Conservation (phyloP, 2,329 filamentous ascomycete genomes). For the Diplodia corticola region DNA sequence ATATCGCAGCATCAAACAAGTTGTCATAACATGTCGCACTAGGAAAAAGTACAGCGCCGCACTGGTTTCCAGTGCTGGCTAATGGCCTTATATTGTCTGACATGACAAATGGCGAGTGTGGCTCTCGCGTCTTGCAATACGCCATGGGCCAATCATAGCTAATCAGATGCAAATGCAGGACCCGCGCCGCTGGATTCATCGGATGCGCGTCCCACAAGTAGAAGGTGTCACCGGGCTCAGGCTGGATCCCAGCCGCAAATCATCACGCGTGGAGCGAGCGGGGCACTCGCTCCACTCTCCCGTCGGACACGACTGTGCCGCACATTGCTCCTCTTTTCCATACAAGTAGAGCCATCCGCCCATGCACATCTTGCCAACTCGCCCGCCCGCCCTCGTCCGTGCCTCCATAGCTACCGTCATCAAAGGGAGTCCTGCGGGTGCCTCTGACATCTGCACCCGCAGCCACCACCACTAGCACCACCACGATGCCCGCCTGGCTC, state of each 20-base stretch:
- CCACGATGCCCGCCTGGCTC: background rate
- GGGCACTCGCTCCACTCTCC: background rate
- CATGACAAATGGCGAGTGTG: no score
- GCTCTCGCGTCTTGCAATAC: background rate
- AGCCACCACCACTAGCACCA: constrained; percentile 16
- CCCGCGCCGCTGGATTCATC: background rate
- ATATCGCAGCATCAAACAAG: no score
- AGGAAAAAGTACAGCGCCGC: no score
- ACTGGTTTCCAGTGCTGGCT: no score
- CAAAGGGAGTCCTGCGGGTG: no score
- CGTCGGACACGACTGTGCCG: background rate
- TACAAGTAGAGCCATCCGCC: no score
- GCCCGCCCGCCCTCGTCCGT: no score
- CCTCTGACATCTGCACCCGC: background rate
- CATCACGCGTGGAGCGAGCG: background rate
- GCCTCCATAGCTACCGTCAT: no score
- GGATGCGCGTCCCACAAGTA: background rate
- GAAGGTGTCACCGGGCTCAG: background rate
- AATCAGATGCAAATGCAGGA: background rate
- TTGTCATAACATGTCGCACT: no score
- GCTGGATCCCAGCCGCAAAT: background rate
- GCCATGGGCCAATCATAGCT: background rate
- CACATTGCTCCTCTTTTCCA: no score
- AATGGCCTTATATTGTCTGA: no score
- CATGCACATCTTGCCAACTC: no score